Evolutionary conservation across 2,329 filamentous ascomycete genomes (phyloP), one percentile per base, ranked within the genome.

Genomic region (Talaromyces sp.): DNA sequence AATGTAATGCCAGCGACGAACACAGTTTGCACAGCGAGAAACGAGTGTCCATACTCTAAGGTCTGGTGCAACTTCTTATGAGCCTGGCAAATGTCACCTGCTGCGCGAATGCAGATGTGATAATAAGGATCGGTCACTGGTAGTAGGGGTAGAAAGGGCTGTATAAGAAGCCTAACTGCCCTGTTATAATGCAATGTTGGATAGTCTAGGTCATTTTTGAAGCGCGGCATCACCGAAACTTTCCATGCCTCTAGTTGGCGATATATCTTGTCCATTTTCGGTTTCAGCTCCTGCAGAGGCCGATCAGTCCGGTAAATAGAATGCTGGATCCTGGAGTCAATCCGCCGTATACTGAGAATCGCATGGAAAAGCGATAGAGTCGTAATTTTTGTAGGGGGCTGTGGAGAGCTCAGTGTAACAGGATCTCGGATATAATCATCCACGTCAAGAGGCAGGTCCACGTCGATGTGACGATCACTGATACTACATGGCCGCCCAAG

Each of bases 281-380:
- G 72, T n/a, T 73, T 73, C 3, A 82, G 69, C 3, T 76, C 69
- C 27, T 74, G 70, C 3, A 81, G 69, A 2, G 78, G 74, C 38
- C 75, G 73, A 62, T 83, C 80, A 14, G 79, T 77, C 14, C 80
- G 75, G 64, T 83, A 83, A 38, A 83, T 77, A n/a, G 79, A 80
- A 57, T 79, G 74, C 62, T 82, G 79, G 31, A 82, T 81, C 19
- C 75, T 75, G 1, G 80, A 80, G 63, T 83, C 80, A 43, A 75
- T 73, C 27, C 75, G 73, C 26, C 80, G 79, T 21, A 82, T 72
- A 54, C 76, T 75, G 56, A 80, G 76, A 2, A 81, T 71, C 24
- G 77, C 75, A 9, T 79, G 74, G 7, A 74, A 73, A 9, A 79
- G 74, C 7, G 78, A 77, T 27, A 80, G 69, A 58, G 75, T 64